Base-by-base conservation (phyloP, 768 basidiomycete species). In the Podaxis sp. region DNA sequence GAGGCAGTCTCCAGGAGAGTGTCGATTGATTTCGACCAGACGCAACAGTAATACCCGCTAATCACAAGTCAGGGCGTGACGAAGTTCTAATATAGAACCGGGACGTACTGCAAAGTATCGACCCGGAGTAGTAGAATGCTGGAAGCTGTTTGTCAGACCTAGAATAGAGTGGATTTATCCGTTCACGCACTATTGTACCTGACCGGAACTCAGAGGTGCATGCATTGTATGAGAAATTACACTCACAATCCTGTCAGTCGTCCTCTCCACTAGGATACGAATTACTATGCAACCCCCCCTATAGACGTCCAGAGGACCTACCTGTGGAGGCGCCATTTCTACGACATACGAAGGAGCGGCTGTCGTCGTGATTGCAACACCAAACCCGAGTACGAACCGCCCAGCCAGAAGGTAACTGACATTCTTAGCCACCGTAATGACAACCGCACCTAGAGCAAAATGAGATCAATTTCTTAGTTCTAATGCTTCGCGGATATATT, bases 311-410 rank as follows among this genome's bases (percentile, higher is more conserved):
- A 30, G 15, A 26, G 8, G 48, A 5, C 69, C 49, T 65, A 77
- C 78, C 66, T 83, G 82, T 17, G 84, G 83, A 51, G 86, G 86
- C 12, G 83, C 81, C 71, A 87, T 83, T 70, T 87, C 86, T 19
- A 82, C 80, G 8, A 81, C 80, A 69, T 85, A 86, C 15, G 81
- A 72, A 4, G 79, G 77, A 2, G 78, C 77, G 1, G 79, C 79
- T 8, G 77, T 79, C 17, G 79, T 76, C 4, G 75, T 74, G 13
- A 82, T 79, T 3, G 80, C 73, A 15, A 85, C 82, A 63, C 84
- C 82, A 65, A 84, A 81, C 30, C 85, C 84, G 40, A 86, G 75
- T 46, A 84, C 73, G 66, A 83, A 82, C 26, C 83, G 73, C 49
- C 84, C 85, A 19, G 73, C 82, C 40, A 85, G 74, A 57, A 87